Evolutionary conservation across 106 monocot species (phyloP), one percentile per base, ranked within the genome.

Genomic region (Acorus gramineus): DNA sequence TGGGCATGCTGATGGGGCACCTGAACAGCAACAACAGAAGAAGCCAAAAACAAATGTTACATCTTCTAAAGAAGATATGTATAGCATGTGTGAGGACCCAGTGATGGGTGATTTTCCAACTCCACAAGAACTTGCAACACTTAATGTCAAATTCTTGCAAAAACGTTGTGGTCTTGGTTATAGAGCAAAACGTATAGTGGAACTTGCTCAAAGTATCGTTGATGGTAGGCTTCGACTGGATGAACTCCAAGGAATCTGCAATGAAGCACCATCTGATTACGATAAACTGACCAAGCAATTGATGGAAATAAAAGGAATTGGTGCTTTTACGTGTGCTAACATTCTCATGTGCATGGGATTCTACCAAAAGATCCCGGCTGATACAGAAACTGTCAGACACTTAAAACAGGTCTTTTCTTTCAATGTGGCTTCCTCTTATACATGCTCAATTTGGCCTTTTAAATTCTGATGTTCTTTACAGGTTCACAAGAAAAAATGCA

Each of bases 261-360:
- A 81, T 63, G 65, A 55, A 56, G 10, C 11, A 6, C 48, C 47
- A 14, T 55, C 70, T 13, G 69, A 46, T 49, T 92, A 92, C 58
- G 77, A 79, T 42, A 68, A 52, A 51, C 45, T 92, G 56, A 67
- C 77, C 43, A 45, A 66, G 54, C 56, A 81, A 63, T 74, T 92
- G 11, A 77, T 74, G 11, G 60, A 49, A 50, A 67, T 92, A 44
- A 44, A 28, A 53, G 91, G 91, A 44, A 86, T 92, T 71, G 91
- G 91, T 11, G 84, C 91, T 63, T 92, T 81, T 63, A 92, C 91
- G 3, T 72, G 86, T 70, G 79, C 86, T 6, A 92, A 92, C 71
- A 77, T 92, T 2, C 84, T 92, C n/a, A 81, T 92, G 86, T 92
- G 91, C 79, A 84, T 92, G 86, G 86, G 91, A 28, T 86, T 79